phyloP scores from a whole-genome alignment of 352 stramenopile genomes.

The Peronospora belbahrii region DNA sequence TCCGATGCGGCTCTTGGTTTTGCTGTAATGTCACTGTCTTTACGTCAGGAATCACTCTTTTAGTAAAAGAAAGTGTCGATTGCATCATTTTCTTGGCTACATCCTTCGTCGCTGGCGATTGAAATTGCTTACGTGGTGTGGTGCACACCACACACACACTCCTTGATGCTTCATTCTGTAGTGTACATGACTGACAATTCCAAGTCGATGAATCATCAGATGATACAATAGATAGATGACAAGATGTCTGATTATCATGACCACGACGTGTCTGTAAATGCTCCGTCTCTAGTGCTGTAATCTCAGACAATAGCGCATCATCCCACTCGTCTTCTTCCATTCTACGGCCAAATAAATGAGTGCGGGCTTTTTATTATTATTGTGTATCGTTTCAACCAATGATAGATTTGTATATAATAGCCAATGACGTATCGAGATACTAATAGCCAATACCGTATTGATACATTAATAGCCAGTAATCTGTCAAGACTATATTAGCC shows the following conservation, averaged over 20 bases:
- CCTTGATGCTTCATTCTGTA: slow-evolving; percentile 37
- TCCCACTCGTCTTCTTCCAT: slow-evolving; percentile 76
- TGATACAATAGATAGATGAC: no score
- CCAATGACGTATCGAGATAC: no score
- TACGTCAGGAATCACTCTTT: background rate
- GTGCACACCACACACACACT: slow-evolving; percentile 41
- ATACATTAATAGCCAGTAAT: no score
- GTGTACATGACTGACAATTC: slow-evolving; percentile 57
- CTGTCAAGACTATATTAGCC: background rate
- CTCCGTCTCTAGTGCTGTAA: slow-evolving; percentile 51
- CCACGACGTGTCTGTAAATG: slow-evolving; percentile 27
- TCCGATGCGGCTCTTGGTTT: slow-evolving; percentile 4
- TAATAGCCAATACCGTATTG: no score
- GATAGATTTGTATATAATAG: background rate
- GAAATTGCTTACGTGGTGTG: slow-evolving; percentile 33
- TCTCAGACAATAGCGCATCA: slow-evolving; percentile 64
- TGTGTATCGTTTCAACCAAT: slow-evolving; percentile 12
- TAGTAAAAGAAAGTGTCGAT: background rate
- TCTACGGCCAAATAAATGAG: background rate
- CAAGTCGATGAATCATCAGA: no score
- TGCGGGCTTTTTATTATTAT: background rate
- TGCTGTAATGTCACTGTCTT: background rate
- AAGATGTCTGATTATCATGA: no score
- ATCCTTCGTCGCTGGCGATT: background rate
- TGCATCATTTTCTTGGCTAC: background rate